Evolutionary conservation across 306 rosid species (phyloP).

Genomic region (Vigna hirtella): DNA sequence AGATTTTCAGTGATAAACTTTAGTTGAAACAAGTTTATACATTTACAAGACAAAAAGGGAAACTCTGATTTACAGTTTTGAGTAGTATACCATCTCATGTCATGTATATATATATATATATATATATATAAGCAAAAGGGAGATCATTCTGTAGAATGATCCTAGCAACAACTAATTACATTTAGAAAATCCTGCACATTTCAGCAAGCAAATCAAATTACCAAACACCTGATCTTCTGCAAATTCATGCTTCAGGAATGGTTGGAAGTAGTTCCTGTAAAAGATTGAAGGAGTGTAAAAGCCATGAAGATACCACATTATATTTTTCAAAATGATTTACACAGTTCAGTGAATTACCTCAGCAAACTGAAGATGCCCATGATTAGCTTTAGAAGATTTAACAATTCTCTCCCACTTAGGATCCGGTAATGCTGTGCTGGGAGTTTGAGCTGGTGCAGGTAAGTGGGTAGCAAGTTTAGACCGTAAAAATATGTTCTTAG

Average conservation of each 20-base stretch:
- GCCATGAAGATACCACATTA: constrained; percentile 32
- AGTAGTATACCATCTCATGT: constrained; percentile 14
- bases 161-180: constrained; percentile 36
- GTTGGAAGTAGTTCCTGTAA: constrained; percentile 67
- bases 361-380: constrained; percentile 57
- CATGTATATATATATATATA: background rate
- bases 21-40: constrained; percentile 37
- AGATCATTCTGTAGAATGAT: constrained; percentile 32
- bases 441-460: constrained; percentile 41
- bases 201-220: background rate
- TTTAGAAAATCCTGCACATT: constrained; percentile 5
- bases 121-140: constrained; percentile 29
- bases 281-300: constrained; percentile 35
- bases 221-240: background rate
- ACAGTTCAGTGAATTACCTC: constrained; percentile 63
- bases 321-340: constrained; percentile 30
- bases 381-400: constrained; percentile 58
- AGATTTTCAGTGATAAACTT: constrained; percentile 50
- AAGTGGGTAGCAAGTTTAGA: constrained; percentile 49
- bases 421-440: constrained; percentile 45
- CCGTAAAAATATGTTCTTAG: constrained; percentile 51
- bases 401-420: constrained; percentile 70
- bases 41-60: constrained; percentile 42
- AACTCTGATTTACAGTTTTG: constrained; percentile 50
- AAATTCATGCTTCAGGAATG: constrained; percentile 77